These are phyloP conservation scores for Arabidopsis hybrid DNA, from an alignment of 441 rosid genomes.

Conservation along the genomic window DNA sequence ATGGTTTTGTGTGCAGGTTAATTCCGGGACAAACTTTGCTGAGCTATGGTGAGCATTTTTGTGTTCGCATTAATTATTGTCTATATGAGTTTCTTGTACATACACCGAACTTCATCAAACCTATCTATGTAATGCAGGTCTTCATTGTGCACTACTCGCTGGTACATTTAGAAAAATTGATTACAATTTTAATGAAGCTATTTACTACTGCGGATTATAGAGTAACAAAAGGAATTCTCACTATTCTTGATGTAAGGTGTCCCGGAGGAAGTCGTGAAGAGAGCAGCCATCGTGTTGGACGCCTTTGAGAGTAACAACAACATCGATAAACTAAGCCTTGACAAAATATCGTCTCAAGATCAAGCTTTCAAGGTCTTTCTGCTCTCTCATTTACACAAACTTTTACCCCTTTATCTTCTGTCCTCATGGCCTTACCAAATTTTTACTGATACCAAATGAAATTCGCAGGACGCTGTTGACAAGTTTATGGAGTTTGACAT, in stretches of 20 bases:
- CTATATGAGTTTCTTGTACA: slow-evolving; percentile 3
- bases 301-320: slow-evolving; percentile 55
- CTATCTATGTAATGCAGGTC: slow-evolving; percentile 59
- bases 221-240: background rate
- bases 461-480: slow-evolving; percentile 72
- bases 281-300: slow-evolving; percentile 77
- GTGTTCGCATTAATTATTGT: background rate
- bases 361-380: slow-evolving; percentile 70
- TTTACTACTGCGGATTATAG: slow-evolving; percentile 4
- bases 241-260: slow-evolving; percentile 58
- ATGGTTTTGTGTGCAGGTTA: slow-evolving; percentile 61
- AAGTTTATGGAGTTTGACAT: slow-evolving; percentile 75
- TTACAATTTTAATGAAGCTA: slow-evolving; percentile 8
- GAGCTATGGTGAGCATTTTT: slow-evolving; percentile 78
- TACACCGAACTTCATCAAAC: slow-evolving; percentile 23
- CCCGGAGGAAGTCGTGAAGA: slow-evolving; percentile 79
- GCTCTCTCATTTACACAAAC: slow-evolving; percentile 2
- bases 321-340: slow-evolving; percentile 63
- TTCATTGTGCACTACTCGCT: slow-evolving; percentile 90
- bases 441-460: slow-evolving; percentile 6
- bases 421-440: slow-evolving; percentile 24
- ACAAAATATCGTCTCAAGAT: slow-evolving; percentile 70
- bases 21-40: slow-evolving; percentile 86
- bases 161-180: slow-evolving; percentile 50
- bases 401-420: slow-evolving; percentile 1